Conservation (phyloP, 2,329 filamentous ascomycete species). For the Trichoderma guizhouense region DNA sequence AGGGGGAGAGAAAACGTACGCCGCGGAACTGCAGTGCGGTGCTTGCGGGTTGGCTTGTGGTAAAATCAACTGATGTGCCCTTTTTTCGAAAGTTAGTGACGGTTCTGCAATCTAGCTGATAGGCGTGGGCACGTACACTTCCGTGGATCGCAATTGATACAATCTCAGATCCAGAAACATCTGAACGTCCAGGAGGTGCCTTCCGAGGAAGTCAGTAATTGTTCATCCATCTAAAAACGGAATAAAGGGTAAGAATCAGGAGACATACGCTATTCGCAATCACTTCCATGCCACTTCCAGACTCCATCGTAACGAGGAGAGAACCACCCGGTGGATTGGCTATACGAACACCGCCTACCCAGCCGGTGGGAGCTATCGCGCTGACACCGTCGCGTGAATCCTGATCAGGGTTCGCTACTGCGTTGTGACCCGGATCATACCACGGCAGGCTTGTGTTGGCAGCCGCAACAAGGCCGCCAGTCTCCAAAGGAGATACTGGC, state of each 20-base stretch:
- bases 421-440: constrained; percentile 8
- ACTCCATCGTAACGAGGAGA: not conserved
- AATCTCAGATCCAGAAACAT: constrained; percentile 16
- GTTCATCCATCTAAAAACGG: not conserved
- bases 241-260: not conserved
- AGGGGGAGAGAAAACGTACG: constrained; percentile 4
- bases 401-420: not conserved
- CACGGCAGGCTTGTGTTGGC: not conserved
- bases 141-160: constrained; percentile 14
- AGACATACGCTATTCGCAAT: constrained; percentile 22
- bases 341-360: not conserved
- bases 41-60: not conserved
- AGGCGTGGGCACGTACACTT: constrained; percentile 20
- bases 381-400: not conserved
- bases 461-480: not conserved
- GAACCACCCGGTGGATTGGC: not conserved
- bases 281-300: not conserved
- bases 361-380: not conserved
- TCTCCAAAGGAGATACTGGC: not conserved
- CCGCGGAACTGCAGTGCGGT: not conserved
- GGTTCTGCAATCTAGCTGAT: not conserved
- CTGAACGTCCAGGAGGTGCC: constrained; percentile 18
- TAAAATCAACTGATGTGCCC: constrained; percentile 9
- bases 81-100: constrained; percentile 19
- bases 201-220: constrained; percentile 23